phyloP scores from a whole-genome alignment of 352 stramenopile genomes.

The Phytophthora quininea region DNA sequence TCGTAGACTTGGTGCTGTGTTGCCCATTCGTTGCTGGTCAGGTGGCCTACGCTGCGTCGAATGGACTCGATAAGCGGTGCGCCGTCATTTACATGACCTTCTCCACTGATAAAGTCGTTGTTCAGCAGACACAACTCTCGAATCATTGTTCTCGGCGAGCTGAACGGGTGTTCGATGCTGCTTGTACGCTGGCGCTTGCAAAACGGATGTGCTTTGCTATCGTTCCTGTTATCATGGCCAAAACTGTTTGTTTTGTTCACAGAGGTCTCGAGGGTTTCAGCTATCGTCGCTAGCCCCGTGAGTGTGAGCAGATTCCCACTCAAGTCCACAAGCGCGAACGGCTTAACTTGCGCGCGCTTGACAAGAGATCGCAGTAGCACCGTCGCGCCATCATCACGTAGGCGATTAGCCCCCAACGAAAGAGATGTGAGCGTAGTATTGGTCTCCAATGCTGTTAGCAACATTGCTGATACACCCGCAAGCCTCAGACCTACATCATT shows the following conservation, averaged over 20 bases:
- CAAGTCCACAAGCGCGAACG: conserved; percentile 62
- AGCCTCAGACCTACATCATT: conserved; percentile 72
- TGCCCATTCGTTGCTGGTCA: conserved; percentile 72
- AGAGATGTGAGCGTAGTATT: conserved; percentile 58
- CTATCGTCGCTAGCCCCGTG: conserved; percentile 48
- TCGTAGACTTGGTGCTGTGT: conserved; percentile 80
- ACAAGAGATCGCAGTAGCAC: conserved; percentile 58
- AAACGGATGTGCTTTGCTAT: not conserved
- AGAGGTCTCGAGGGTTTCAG: conserved; percentile 37
- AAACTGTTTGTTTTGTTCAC: not conserved
- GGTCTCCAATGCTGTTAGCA: conserved; percentile 52
- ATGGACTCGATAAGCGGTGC: conserved; percentile 36
- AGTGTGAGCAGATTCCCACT: conserved; percentile 79
- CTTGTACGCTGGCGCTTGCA: conserved; percentile 40
- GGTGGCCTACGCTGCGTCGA: conserved; percentile 36
- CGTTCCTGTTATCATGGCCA: not conserved
- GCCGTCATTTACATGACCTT: conserved; percentile 26
- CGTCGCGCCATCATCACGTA: conserved; percentile 62
- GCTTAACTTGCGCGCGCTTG: conserved; percentile 42
- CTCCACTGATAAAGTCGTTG: conserved; percentile 59
- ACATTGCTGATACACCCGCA: conserved; percentile 49
- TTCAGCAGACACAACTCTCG: conserved; percentile 68
- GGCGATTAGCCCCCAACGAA: conserved; percentile 70
- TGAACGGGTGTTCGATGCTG: conserved; percentile 11
- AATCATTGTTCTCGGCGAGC: conserved; percentile 27